These are phyloP conservation scores for Camelina neglecta DNA, from an alignment of 345 rosid genomes.

Conservation along the genomic window DNA sequence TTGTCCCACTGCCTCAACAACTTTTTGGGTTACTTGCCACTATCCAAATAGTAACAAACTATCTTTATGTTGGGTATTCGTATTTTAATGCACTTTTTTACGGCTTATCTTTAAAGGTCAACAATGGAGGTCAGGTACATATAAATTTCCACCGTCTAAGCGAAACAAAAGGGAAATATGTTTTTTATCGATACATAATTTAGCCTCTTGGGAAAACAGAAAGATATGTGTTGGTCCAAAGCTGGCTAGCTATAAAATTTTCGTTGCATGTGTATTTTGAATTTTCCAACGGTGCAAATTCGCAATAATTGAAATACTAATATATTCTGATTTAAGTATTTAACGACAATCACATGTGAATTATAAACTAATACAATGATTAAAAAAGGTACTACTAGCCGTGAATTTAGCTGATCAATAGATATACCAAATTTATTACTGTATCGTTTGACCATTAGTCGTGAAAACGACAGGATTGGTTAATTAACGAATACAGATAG, in stretches of 20 bases:
- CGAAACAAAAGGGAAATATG: not conserved
- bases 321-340: not conserved
- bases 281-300: constrained; percentile 32
- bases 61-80: not conserved
- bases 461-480: constrained; percentile 11
- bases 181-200: not conserved
- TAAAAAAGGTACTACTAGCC: constrained; percentile 15
- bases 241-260: constrained; percentile 18
- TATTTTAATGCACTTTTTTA: not conserved
- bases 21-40: not conserved
- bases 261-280: constrained; percentile 27
- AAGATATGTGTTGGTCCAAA: constrained; percentile 34
- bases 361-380: constrained; percentile 28
- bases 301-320: constrained; percentile 16
- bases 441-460: constrained; percentile 30
- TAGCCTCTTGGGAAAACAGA: not conserved
- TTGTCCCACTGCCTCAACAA: constrained; percentile 10
- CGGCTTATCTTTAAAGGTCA: not conserved
- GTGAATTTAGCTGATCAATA: constrained; percentile 25
- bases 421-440: not conserved
- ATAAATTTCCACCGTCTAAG: not conserved
- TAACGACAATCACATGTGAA: constrained; percentile 35
- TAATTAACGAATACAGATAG: constrained; percentile 5
- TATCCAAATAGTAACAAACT: not conserved
- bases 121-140: not conserved